Evolutionary conservation across 495 filamentous ascomycete genomes (phyloP), one percentile per base, ranked within the genome.

Genomic region (Jackrogersella multiformis): DNA sequence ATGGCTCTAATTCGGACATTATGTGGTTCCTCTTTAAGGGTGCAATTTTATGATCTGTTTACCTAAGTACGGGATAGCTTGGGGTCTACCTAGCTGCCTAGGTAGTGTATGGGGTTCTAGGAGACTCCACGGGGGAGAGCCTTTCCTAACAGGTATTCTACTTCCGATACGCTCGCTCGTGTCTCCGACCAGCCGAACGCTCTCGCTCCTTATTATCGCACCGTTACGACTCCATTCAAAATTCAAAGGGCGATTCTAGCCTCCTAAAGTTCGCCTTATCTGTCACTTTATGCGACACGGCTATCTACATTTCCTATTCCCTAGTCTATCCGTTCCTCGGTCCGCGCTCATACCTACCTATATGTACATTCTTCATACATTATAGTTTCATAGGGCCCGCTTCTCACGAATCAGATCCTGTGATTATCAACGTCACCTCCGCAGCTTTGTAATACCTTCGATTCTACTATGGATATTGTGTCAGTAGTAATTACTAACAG

Each of bases 1-100:
- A 73, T 69, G 66, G 72, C 69, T 68, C 54, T 75, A 54, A 66
- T 59, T 75, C 73, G 73, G 73, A 73, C 68, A 75, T 75, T 73
- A 70, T 59, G 61, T 48, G 65, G 62, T 64, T 68, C 64, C 69
- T 62, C 46, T 58, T 51, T 36, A 54, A 65, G 60, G 57, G 41
- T 35, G 62, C 49, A 72, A 70, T 74, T n/a, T 62, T 69, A 56
- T 70, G 56, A 60, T 64, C 64, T 67, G 63, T 66, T 65, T 70
- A 61, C 66, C 48, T 55, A 61, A 61, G 28, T 56, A 26, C 42
- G 34, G 63, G 42, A 52, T 69, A 60, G 55, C 56, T 34, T 41
- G 38, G 45, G 61, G 53, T n/a, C n/a, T n/a, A n/a, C n/a, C n/a
- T n/a, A n/a, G n/a, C n/a, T n/a, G n/a, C n/a, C n/a, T n/a, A n/a